Evolutionary conservation across 495 filamentous ascomycete species (phyloP), one percentile per base, ranked within the genome.

Genomic region (Cairneyella variabilis): DNA sequence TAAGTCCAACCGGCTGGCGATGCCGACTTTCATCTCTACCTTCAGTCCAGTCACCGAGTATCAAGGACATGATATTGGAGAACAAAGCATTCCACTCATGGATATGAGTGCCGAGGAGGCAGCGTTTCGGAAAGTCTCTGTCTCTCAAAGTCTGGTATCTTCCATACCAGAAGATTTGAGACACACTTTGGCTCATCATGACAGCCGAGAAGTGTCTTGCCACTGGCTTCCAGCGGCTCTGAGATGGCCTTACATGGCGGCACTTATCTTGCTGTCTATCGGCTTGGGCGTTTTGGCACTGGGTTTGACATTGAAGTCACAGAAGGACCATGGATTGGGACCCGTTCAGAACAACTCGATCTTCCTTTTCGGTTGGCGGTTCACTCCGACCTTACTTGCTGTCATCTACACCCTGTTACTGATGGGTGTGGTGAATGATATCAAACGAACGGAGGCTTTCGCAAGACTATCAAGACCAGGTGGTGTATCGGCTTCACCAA

Each of bases 371-470:
- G 64, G 60, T 17, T 70, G 65, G 55, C 47, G 63, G 53, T 71
- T 67, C 23, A 58, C 57, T 14, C 68, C 69, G 0, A 72, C 69
- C 7, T 18, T 65, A 22, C 52, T 69, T 27, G 55, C 62, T 17
- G 66, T 70, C n/a, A 59, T 70, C 6, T 69, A 66, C 20, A 50
- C 62, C 18, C 58, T 70, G 30, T 12, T 70, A 9, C 52, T 60
- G 9, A 61, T 65, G 0, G 44, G 65, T 16, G 32, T 68, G 5
- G 47, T 69, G 1, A 44, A 60, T 10, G 69, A 72, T 46, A 48
- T 69, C 3, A 65, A 66, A 41, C 60, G 69, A 14, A 70, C 68
- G 1, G 64, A 72, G 34, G 58, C 65, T 1, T 72, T 53, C 56
- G 67, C 69, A 10, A 56, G 65, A 7, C 48, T 72, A 20, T 63